Conservation (phyloP, 768 basidiomycete species). For the Naganishia vaughanmartiniae region DNA sequence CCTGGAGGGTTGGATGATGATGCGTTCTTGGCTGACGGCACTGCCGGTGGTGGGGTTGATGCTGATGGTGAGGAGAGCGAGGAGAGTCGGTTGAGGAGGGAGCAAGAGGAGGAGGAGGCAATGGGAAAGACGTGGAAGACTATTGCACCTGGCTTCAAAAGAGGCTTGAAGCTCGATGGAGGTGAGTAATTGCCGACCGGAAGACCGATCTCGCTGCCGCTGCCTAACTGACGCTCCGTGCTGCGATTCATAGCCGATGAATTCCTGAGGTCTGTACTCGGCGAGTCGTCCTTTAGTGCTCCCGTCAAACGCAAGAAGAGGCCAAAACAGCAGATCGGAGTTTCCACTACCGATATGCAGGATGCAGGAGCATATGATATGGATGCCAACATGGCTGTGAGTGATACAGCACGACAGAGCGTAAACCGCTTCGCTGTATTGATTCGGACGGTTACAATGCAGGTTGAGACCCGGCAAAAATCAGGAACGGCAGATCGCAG, state of each 20-base stretch:
- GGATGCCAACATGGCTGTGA: conserved; percentile 37
- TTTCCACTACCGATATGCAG: conserved; percentile 34
- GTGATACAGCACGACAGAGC: background rate
- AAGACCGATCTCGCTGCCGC: background rate
- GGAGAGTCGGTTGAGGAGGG: conserved; percentile 40
- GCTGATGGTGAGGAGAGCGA: conserved; percentile 49
- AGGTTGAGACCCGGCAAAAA: background rate
- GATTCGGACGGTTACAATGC: background rate
- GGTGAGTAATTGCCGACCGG: background rate
- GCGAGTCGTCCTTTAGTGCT: conserved; percentile 38
- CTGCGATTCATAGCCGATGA: conserved; percentile 46
- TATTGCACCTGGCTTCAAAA: conserved; percentile 75
- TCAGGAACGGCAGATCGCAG: conserved; percentile 20
- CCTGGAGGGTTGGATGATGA: conserved; percentile 86
- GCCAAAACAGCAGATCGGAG: conserved; percentile 27
- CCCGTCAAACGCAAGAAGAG: conserved; percentile 47
- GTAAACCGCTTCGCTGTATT: background rate
- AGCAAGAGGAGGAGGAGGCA: conserved; percentile 44
- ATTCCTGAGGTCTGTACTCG: conserved; percentile 45
- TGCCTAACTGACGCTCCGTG: background rate
- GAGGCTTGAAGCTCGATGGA: conserved; percentile 66
- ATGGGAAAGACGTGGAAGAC: conserved; percentile 56
- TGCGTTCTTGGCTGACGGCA: conserved; percentile 12
- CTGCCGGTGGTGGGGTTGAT: background rate
- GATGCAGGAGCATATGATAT: conserved; percentile 26